A percentile compares a stretch with the other conserved stretches of the same genome.
Evolutionary conservation across 768 basidiomycete genomes (phyloP).

Genomic region (Xerocomellus chrysenteron): DNA sequence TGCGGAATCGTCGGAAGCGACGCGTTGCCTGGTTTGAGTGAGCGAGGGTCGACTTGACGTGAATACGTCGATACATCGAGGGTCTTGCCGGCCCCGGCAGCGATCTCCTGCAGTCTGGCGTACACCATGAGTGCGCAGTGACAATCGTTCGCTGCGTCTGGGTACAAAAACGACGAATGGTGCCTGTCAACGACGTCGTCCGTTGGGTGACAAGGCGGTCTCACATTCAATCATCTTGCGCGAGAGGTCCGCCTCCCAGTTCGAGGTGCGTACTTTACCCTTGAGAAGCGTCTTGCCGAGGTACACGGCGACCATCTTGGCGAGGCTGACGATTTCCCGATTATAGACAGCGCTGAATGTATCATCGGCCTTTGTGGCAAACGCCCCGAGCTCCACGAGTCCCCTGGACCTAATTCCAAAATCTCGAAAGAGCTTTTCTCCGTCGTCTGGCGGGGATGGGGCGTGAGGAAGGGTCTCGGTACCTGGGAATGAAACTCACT

Average conservation of each 20-base stretch:
- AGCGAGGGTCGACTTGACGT: constrained; percentile 24
- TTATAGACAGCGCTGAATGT: constrained; percentile 33
- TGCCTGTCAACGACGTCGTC: not conserved
- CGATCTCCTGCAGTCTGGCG: constrained; percentile 35
- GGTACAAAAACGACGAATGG: not conserved
- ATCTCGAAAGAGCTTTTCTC: constrained; percentile 47
- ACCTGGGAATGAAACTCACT: constrained; percentile 32
- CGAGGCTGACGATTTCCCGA: constrained; percentile 43
- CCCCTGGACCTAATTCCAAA: constrained; percentile 42
- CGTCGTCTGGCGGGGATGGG: constrained; percentile 39
- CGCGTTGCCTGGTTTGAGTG: not conserved
- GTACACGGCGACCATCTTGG: constrained; percentile 13
- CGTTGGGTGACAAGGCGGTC: not conserved
- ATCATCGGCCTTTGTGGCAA: constrained; percentile 42
- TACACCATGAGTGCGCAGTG: constrained; percentile 48
- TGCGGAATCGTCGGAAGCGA: not conserved
- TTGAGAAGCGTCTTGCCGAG: constrained; percentile 35
- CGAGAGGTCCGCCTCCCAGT: constrained; percentile 44
- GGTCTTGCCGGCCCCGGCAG: constrained; percentile 18
- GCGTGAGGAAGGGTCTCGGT: not conserved
- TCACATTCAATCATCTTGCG: constrained; percentile 41
- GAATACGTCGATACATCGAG: constrained; percentile 26
- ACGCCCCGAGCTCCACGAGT: constrained; percentile 46
- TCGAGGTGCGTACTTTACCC: constrained; percentile 44
- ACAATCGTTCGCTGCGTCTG: constrained; percentile 55